Evolutionary conservation across 2,329 filamentous ascomycete species (phyloP).

Genomic region (Herpotrichia juniperi): DNA sequence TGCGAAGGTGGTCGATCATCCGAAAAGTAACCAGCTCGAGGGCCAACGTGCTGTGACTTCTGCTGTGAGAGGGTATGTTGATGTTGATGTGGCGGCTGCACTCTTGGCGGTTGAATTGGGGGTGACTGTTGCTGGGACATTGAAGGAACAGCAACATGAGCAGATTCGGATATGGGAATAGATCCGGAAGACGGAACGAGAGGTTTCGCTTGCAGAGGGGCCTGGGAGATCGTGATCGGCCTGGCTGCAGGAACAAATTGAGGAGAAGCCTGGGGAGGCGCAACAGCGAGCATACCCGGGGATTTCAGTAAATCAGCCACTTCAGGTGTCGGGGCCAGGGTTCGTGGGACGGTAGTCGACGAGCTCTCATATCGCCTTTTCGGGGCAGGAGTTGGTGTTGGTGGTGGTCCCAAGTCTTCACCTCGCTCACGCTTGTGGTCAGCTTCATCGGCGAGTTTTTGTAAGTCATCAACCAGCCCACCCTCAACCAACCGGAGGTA

Average conservation of each 20-base stretch:
- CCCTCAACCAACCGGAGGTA: conserved; percentile 54
- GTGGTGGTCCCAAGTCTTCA: conserved; percentile 55
- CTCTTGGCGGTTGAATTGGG: conserved; percentile 27
- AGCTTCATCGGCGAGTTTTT: conserved; percentile 49
- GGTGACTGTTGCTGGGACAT: conserved; percentile 38
- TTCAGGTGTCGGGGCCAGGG: conserved; percentile 54
- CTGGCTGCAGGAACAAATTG: conserved; percentile 26
- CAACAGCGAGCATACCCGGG: conserved; percentile 26
- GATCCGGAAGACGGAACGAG: conserved; percentile 27
- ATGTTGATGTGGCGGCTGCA: conserved; percentile 33
- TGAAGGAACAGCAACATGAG: conserved; percentile 33
- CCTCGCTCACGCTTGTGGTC: conserved; percentile 50
- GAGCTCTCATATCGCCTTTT: conserved; percentile 56
- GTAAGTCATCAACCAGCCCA: conserved; percentile 49
- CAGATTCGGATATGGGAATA: conserved; percentile 31
- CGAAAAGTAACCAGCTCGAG: conserved; percentile 44
- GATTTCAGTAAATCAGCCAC: conserved; percentile 48
- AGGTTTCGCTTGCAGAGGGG: conserved; percentile 35
- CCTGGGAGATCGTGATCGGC: conserved; percentile 41
- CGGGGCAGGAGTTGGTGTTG: conserved; percentile 54
- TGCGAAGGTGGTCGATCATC: conserved; percentile 41
- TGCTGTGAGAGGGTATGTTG: conserved; percentile 34
- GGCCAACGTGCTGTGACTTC: conserved; percentile 35
- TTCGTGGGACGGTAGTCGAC: conserved; percentile 44
- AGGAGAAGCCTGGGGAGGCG: conserved; percentile 46